A percentile compares a stretch with the other conserved stretches of the same genome.
Evolutionary conservation across 495 filamentous ascomycete species (phyloP).

Genomic region (Annulohypoxylon stygium): DNA sequence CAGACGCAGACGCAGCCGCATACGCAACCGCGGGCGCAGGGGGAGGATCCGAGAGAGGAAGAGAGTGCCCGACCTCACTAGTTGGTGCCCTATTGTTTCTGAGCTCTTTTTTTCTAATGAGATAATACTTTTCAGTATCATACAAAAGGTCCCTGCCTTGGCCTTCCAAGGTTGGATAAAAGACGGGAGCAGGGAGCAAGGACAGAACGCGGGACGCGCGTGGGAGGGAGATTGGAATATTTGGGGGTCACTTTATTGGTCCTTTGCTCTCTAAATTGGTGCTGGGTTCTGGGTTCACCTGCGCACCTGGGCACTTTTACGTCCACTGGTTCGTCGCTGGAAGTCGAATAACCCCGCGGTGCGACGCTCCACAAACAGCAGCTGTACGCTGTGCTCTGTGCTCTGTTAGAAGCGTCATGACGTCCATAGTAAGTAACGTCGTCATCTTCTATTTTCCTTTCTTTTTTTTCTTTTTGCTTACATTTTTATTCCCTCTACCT

Average conservation of each 20-base stretch:
- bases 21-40: conserved; percentile 11
- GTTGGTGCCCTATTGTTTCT: conserved; percentile 26
- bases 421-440: conserved; percentile 60
- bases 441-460: conserved; percentile 22
- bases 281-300: background rate
- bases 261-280: conserved; percentile 5
- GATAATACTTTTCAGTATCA: conserved; percentile 42
- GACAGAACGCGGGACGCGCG: conserved; percentile 42
- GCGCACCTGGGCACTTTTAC: background rate
- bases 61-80: conserved; percentile 8
- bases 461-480: conserved; percentile 7
- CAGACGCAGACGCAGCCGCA: conserved; percentile 20
- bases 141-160: conserved; percentile 39
- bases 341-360: conserved; percentile 38
- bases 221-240: conserved; percentile 45
- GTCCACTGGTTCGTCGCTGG: background rate
- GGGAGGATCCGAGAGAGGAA: background rate
- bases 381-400: conserved; percentile 9
- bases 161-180: conserved; percentile 36
- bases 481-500: conserved; percentile 7
- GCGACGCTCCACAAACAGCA: conserved; percentile 39
- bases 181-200: conserved; percentile 21
- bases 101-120: conserved; percentile 27
- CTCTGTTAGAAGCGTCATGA: conserved; percentile 51
- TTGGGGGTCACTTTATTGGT: conserved; percentile 40